Percentiles rank a stretch among this genome's conserved stretches.
Evolutionary conservation across 2,329 filamentous ascomycete genomes (phyloP).

Genomic region (Paecilomyces sp.): DNA sequence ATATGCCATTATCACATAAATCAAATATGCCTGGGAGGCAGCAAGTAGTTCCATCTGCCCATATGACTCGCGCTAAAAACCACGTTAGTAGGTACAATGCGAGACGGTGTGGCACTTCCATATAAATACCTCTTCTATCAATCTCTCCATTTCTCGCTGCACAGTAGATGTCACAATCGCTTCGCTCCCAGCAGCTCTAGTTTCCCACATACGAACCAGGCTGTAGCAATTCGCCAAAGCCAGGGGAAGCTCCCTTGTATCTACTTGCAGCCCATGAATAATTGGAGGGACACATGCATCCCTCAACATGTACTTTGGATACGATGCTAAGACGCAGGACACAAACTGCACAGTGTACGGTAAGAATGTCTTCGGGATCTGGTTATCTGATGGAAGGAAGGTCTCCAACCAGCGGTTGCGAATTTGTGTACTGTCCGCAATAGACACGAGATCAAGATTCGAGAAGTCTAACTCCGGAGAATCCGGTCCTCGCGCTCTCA

Average conservation of each 20-base stretch:
- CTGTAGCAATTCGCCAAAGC: conserved; percentile 19
- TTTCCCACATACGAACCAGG: conserved; percentile 20
- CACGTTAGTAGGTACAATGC: background rate
- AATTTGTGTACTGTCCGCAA: conserved; percentile 16
- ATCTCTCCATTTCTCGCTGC: conserved; percentile 17
- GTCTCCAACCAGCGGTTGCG: conserved; percentile 20
- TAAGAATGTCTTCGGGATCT: conserved; percentile 13
- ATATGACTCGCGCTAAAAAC: conserved; percentile 8
- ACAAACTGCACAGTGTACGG: conserved; percentile 18
- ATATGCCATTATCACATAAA: conserved; percentile 46
- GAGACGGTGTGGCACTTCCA: background rate
- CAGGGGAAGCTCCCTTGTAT: conserved; percentile 2
- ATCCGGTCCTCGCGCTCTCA: background rate
- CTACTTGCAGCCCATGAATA: conserved; percentile 17
- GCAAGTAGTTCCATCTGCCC: conserved; percentile 30
- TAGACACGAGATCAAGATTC: conserved; percentile 9
- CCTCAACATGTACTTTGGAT: conserved; percentile 13
- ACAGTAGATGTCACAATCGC: conserved; percentile 13
- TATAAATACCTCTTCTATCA: conserved; percentile 10
- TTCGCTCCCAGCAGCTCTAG: conserved; percentile 18
- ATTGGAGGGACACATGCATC: conserved; percentile 14
- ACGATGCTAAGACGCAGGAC: conserved; percentile 16
- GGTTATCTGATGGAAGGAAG: conserved; percentile 11
- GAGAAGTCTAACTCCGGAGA: conserved; percentile 6
- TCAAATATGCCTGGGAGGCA: conserved; percentile 47